phyloP scores from a whole-genome alignment of 192 early-diverging fungal species.

The Gonapodya sp. region DNA sequence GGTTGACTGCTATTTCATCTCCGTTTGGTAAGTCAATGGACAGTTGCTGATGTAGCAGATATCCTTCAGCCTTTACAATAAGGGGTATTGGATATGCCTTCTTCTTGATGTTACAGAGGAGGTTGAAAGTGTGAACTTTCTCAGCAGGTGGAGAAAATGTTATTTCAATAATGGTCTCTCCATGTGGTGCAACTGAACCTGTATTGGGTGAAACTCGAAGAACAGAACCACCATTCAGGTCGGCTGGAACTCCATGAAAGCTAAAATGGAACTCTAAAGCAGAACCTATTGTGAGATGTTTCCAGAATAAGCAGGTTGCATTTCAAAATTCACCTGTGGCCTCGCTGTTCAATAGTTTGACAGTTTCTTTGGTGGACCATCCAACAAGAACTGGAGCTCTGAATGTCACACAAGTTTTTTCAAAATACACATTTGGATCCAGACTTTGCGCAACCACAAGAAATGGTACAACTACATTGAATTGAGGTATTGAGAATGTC shows the following conservation, averaged over 20 bases:
- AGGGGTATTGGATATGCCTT: conserved; percentile 43
- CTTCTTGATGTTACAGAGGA: conserved; percentile 42
- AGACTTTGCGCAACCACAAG: conserved; percentile 41
- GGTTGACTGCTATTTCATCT: conserved; percentile 22
- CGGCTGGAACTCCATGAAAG: conserved; percentile 20
- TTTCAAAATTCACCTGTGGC: conserved; percentile 20
- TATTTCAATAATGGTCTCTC: conserved; percentile 40
- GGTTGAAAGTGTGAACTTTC: conserved; percentile 48
- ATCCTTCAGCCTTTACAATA: conserved; percentile 55
- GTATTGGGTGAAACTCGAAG: conserved; percentile 31
- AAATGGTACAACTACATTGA: conserved; percentile 39
- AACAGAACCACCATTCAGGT: conserved; percentile 25
- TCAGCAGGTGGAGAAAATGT: conserved; percentile 39
- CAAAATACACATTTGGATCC: conserved; percentile 48
- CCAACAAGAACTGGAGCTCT: conserved; percentile 44
- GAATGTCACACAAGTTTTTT: conserved; percentile 42
- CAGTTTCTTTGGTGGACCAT: conserved; percentile 37
- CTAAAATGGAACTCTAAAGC: not conserved
- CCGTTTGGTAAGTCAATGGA: conserved; percentile 41
- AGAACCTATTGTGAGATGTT: conserved; percentile 20
- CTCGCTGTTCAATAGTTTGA: conserved; percentile 44
- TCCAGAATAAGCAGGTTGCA: conserved; percentile 45
- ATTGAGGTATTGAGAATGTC: conserved; percentile 34
- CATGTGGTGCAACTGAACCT: conserved; percentile 32
- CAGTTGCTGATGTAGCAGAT: conserved; percentile 42